phyloP scores from a whole-genome alignment of 371 early-diverging fungal species.

The Sporodiniella umbellata region DNA sequence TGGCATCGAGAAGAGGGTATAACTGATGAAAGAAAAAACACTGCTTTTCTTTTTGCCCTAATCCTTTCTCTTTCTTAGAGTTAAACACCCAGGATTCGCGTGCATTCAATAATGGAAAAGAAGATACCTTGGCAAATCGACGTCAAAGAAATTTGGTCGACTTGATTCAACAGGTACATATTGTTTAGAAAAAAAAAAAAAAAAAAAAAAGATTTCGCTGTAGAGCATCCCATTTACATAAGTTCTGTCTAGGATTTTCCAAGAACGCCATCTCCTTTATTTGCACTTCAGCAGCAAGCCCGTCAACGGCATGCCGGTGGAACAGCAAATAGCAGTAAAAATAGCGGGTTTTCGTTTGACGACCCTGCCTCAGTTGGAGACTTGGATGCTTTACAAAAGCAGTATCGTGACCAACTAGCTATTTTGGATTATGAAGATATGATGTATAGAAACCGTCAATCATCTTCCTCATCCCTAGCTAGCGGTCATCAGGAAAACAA shows the following conservation, averaged over 20 bases:
- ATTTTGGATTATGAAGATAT: conserved; percentile 26
- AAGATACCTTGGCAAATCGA: conserved; percentile 17
- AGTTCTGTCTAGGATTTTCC: conserved; percentile 65
- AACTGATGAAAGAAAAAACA: conserved; percentile 1
- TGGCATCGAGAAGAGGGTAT: conserved; percentile 28
- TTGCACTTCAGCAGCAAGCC: conserved; percentile 57
- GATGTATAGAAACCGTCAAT: conserved; percentile 6
- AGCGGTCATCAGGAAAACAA: conserved; percentile 5
- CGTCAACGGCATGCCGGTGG: conserved; percentile 47
- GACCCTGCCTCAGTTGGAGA: conserved; percentile 21
- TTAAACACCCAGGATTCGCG: background rate
- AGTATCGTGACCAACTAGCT: conserved; percentile 28
- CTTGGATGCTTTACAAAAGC: conserved; percentile 27
- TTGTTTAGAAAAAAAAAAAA: background rate
- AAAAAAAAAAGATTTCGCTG: background rate
- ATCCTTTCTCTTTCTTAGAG: background rate
- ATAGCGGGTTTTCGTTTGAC: conserved; percentile 17
- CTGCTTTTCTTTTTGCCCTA: no score
- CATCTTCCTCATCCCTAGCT: conserved; percentile 1
- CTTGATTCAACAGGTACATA: conserved; percentile 37
- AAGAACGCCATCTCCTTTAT: conserved; percentile 82
- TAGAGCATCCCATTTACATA: no score
- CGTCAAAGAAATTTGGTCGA: conserved; percentile 33
- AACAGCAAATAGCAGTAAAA: conserved; percentile 16
- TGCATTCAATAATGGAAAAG: conserved; percentile 7